Evolutionary conservation across 2,329 filamentous ascomycete genomes (phyloP).

Genomic region (Nectriaceae sp.): DNA sequence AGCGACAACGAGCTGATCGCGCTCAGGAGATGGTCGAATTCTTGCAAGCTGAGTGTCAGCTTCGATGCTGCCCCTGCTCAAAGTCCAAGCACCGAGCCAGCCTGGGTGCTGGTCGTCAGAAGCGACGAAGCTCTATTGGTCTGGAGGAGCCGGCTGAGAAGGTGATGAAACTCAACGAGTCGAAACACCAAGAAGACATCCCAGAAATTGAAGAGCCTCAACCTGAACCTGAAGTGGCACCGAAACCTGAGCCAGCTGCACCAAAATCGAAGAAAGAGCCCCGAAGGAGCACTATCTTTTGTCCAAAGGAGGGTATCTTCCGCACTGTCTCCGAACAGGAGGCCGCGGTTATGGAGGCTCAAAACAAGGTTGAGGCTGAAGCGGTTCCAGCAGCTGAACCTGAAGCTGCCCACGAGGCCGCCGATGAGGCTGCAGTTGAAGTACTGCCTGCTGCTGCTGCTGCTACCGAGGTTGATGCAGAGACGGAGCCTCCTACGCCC

Average conservation of each 20-base stretch:
- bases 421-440: conserved; percentile 16
- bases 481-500: conserved; percentile 35
- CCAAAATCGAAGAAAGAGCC: conserved; percentile 40
- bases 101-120: conserved; percentile 16
- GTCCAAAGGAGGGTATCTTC: conserved; percentile 65
- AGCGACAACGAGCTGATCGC: conserved; percentile 64
- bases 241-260: conserved; percentile 15
- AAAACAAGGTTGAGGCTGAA: conserved; percentile 25
- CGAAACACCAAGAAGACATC: conserved; percentile 20
- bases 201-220: conserved; percentile 23
- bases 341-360: conserved; percentile 44
- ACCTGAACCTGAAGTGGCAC: conserved; percentile 20
- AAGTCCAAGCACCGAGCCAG: conserved; percentile 27
- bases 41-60: conserved; percentile 71
- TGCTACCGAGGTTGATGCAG: conserved; percentile 7
- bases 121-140: conserved; percentile 26
- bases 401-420: conserved; percentile 12
- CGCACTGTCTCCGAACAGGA: conserved; percentile 59
- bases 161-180: conserved; percentile 38
- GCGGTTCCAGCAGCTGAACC: conserved; percentile 14
- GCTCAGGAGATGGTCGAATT: conserved; percentile 76
- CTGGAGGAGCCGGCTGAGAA: conserved; percentile 30
- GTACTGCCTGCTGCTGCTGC: conserved; percentile 7
- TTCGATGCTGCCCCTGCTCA: conserved; percentile 66
- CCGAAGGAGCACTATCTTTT: conserved; percentile 57